Base-by-base conservation (phyloP, 179 eudicot genomes). In the Amaranthus tricolor region DNA sequence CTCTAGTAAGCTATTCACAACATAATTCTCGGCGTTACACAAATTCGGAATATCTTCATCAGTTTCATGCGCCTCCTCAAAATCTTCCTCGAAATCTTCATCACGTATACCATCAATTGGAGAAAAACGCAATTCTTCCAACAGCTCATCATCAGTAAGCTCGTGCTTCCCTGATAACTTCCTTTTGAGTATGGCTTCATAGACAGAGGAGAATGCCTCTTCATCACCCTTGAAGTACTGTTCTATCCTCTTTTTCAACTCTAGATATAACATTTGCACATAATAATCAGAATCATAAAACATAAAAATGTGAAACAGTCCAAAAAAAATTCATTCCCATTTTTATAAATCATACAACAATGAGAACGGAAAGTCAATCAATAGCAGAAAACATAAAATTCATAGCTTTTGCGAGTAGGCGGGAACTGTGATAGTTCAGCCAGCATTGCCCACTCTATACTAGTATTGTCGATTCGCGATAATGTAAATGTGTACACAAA, bases 121-220 rank as follows among this genome's bases (percentile, higher is more conserved):
- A 68, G 83, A 53, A 59, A 44, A 56, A 4, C 64, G 68, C 56
- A 92, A 61, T 56, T 92, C 85, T 48, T 92, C 93, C 49, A 78
- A 60, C 74, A 94, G 54, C 67, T 94, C 96, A 72, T 92, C 83
- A 75, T 88, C 96, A 6, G 90, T 81, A 5, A 87, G 90, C 49
- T 85, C 97, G 71, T 88, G 90, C 65, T 88, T 87, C 70, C 88
- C 89, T 19, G 80, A 12, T 31, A 87, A 61, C 76, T 79, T 86
- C 66, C 93, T 83, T 45, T 81, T 74, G 48, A 90, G 40, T 66
- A 88, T 80, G 44, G 89, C 86, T 71, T 89, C 90, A 49, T 90
- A 62, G 72, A 90, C 70, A 10, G 84, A 76, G 11, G 87, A 82
- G 52, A 92, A 82, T 8, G 81, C 90, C 65, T 85, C 90, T 67